Conservation (phyloP, 2,329 filamentous ascomycete genomes). For the Paecilomyces niveus region DNA sequence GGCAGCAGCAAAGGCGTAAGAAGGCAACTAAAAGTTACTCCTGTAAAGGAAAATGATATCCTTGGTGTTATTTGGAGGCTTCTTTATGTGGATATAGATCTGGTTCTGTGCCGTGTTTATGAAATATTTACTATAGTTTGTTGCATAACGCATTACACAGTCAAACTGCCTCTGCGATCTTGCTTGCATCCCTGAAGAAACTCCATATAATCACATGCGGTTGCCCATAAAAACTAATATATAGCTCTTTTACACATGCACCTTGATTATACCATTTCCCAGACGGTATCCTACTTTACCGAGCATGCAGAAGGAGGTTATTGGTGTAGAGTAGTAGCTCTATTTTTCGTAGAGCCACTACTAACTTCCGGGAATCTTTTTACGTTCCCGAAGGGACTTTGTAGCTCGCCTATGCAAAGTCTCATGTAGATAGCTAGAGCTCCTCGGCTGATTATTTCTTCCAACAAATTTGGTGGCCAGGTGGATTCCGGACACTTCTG, state of each 20-base stretch:
- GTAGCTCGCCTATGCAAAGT: too few relatives aligned
- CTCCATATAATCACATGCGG: background rate
- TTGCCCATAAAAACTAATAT: background rate
- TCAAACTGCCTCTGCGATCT: background rate
- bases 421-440: too few relatives aligned
- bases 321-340: too few relatives aligned
- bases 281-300: too few relatives aligned
- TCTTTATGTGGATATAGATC: background rate
- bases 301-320: too few relatives aligned
- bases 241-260: background rate
- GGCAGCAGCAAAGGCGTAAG: slow-evolving; percentile 19
- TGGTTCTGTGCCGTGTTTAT: background rate
- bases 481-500: too few relatives aligned
- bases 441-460: too few relatives aligned
- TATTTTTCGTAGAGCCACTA: too few relatives aligned
- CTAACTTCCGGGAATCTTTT: too few relatives aligned
- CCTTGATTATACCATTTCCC: too few relatives aligned
- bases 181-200: background rate
- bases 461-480: too few relatives aligned
- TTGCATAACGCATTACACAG: background rate
- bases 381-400: too few relatives aligned
- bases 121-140: background rate
- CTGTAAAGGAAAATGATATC: slow-evolving; percentile 10
- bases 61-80: background rate
- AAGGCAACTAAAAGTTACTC: slow-evolving; percentile 19